These are phyloP conservation scores for Wickerhamomyces sydowiorum DNA, from an alignment of 805 yeast species.

Conservation along the genomic window DNA sequence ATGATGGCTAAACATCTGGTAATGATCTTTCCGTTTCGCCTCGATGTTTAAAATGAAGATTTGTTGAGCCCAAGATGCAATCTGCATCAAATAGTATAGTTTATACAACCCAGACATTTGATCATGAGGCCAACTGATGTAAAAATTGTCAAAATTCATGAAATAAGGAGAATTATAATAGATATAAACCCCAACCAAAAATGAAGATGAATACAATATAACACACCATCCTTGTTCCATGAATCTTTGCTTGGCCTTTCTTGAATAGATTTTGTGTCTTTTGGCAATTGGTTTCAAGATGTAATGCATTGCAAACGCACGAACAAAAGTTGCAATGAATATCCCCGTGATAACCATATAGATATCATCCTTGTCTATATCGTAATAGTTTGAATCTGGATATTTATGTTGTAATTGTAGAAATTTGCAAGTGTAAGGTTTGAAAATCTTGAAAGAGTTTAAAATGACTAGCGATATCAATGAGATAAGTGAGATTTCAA, in stretches of 20 bases:
- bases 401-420: conserved; percentile 34
- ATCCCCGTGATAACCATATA: conserved; percentile 52
- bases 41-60: conserved; percentile 73
- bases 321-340: conserved; percentile 47
- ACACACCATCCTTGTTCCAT: conserved; percentile 85
- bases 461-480: conserved; percentile 17
- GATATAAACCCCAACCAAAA: conserved; percentile 50
- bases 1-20: conserved; percentile 87
- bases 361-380: conserved; percentile 49
- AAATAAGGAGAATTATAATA: conserved; percentile 56
- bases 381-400: conserved; percentile 32
- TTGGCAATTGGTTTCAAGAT: conserved; percentile 53
- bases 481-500: conserved; percentile 20
- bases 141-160: conserved; percentile 50
- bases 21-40: conserved; percentile 72
- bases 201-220: conserved; percentile 51
- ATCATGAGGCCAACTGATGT: conserved; percentile 71
- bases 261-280: conserved; percentile 35
- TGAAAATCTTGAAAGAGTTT: conserved; percentile 22
- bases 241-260: conserved; percentile 58
- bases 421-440: conserved; percentile 30
- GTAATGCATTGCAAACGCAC: conserved; percentile 56
- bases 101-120: conserved; percentile 48
- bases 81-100: conserved; percentile 62
- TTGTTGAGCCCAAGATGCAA: conserved; percentile 81